Percentiles rank a stretch among this genome's conserved stretches.
Evolutionary conservation across 768 basidiomycete genomes (phyloP).

Genomic region (Boletus edulis): DNA sequence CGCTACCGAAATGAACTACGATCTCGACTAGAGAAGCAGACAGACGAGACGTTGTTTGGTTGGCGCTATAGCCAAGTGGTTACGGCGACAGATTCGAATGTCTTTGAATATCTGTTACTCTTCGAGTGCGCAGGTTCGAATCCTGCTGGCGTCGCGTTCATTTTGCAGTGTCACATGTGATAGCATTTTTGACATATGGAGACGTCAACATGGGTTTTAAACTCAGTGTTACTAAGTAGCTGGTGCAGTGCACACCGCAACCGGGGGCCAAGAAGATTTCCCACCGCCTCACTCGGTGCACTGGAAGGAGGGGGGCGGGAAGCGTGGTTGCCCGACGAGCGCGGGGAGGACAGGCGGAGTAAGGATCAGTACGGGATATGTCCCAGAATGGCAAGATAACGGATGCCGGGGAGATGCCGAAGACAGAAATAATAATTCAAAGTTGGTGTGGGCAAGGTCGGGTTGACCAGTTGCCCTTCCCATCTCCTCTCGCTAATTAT

Average conservation of each 20-base stretch:
- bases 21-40: too few species aligned
- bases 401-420: constrained; percentile 21
- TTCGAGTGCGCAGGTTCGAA: constrained; percentile 68
- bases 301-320: neutral
- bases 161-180: constrained; percentile 8
- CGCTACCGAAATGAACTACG: neutral
- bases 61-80: constrained; percentile 71
- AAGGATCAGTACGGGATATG: neutral
- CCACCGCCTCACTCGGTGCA: neutral
- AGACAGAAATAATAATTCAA: constrained; percentile 4
- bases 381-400: constrained; percentile 11
- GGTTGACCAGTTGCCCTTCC: neutral
- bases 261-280: neutral
- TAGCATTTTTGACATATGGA: neutral
- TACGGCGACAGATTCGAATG: constrained; percentile 75
- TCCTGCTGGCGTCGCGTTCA: constrained; percentile 58
- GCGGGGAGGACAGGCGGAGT: too few species aligned
- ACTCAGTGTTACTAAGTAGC: too few species aligned
- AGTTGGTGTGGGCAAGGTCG: too few species aligned
- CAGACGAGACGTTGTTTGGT: too few species aligned
- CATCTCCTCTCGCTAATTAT: constrained; percentile 27
- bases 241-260: neutral
- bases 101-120: constrained; percentile 50
- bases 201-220: too few species aligned
- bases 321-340: too few species aligned